These are phyloP conservation scores for Lagenaria siceraria DNA, from an alignment of 306 rosid species.

Conservation along the genomic window DNA sequence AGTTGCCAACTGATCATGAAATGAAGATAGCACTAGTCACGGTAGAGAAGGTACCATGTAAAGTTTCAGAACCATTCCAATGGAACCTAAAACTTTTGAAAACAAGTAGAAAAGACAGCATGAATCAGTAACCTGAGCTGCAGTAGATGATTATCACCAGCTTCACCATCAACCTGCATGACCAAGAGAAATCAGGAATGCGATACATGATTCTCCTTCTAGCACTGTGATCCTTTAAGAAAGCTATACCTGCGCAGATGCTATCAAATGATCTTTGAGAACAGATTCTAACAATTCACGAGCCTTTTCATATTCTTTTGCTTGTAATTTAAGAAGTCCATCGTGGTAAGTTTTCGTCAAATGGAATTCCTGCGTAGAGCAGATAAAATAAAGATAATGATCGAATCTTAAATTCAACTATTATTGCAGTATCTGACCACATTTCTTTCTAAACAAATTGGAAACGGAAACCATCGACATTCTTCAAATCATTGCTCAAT, in stretches of 20 bases:
- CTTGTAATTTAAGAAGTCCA: slow-evolving; percentile 76
- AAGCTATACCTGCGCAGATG: slow-evolving; percentile 45
- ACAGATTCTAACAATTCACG: slow-evolving; percentile 68
- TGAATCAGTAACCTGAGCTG: slow-evolving; percentile 68
- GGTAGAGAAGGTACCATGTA: background rate
- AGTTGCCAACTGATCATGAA: background rate
- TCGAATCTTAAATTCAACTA: background rate
- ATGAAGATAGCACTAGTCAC: background rate
- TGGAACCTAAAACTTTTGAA: background rate
- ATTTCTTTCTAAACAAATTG: background rate
- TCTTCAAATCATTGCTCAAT: background rate
- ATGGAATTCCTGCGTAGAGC: slow-evolving; percentile 72
- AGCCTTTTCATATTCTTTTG: slow-evolving; percentile 76
- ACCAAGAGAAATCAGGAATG: slow-evolving; percentile 8
- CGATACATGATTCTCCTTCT: slow-evolving; percentile 6
- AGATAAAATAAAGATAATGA: background rate
- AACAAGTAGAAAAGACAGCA: slow-evolving; percentile 3
- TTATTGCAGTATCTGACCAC: background rate
- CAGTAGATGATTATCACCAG: slow-evolving; percentile 67
- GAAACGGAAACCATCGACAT: background rate
- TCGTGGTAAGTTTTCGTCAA: slow-evolving; percentile 89
- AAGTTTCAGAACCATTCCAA: background rate
- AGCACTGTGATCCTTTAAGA: background rate
- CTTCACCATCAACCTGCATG: slow-evolving; percentile 59
- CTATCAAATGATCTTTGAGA: slow-evolving; percentile 69